These are phyloP conservation scores for Davidsoniella virescens DNA, from an alignment of 2,329 filamentous ascomycete species.

Conservation along the genomic window DNA sequence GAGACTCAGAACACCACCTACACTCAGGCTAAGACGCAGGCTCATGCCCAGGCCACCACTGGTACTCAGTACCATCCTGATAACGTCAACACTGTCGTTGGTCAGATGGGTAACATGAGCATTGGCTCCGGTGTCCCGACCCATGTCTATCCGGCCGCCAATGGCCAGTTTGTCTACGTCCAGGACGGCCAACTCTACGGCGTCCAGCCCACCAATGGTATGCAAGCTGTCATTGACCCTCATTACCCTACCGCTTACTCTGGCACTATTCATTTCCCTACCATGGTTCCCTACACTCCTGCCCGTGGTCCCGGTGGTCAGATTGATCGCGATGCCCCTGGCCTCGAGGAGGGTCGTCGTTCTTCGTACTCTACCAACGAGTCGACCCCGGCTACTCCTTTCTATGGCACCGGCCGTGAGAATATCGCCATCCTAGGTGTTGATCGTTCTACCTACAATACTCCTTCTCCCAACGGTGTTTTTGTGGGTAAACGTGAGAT, in stretches of 20 bases:
- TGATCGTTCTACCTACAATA: slow-evolving; percentile 50
- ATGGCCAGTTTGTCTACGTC: slow-evolving; percentile 16
- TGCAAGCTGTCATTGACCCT: slow-evolving; percentile 1
- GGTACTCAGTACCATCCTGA: slow-evolving; percentile 6
- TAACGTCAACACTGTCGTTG: slow-evolving; percentile 8
- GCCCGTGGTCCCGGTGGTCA: slow-evolving; percentile 35
- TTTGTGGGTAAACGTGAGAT: slow-evolving; percentile 28
- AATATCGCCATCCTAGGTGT: slow-evolving; percentile 34
- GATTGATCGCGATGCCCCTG: slow-evolving; percentile 35
- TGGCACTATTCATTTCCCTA: slow-evolving; percentile 20
- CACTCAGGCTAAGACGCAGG: not conserved
- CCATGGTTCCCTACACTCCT: slow-evolving; percentile 35
- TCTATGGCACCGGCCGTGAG: slow-evolving; percentile 43
- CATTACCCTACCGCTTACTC: slow-evolving; percentile 5
- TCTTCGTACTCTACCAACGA: slow-evolving; percentile 53
- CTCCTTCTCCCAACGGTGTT: slow-evolving; percentile 45
- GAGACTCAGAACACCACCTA: not conserved
- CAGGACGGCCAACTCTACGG: slow-evolving; percentile 25
- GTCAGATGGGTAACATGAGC: slow-evolving; percentile 19
- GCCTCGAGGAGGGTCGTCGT: slow-evolving; percentile 43
- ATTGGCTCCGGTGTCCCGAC: slow-evolving; percentile 16
- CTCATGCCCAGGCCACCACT: not conserved
- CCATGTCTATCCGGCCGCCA: slow-evolving; percentile 5
- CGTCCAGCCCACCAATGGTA: slow-evolving; percentile 14
- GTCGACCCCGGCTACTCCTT: slow-evolving; percentile 49